Conservation (phyloP, 441 rosid species). For the Biscutella laevigata region DNA sequence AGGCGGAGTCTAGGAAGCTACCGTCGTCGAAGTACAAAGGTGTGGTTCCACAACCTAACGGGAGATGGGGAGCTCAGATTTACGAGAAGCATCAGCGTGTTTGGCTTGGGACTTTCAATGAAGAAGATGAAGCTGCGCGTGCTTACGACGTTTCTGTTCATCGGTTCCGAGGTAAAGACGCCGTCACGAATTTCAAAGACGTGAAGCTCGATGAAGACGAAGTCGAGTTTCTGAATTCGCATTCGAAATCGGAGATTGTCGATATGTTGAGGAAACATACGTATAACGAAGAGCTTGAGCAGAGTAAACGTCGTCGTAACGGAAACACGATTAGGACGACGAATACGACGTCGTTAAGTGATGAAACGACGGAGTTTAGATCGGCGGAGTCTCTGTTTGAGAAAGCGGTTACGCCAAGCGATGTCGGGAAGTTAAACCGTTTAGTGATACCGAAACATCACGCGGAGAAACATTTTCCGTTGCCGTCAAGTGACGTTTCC, state of each 20-base stretch:
- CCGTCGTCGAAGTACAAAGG: constrained; percentile 90
- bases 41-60: constrained; percentile 94
- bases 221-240: constrained; percentile 49
- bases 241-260: constrained; percentile 85
- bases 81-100: constrained; percentile 98
- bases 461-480: constrained; percentile 90
- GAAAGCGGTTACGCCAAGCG: constrained; percentile 89
- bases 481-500: constrained; percentile 30
- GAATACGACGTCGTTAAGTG: constrained; percentile 4
- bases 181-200: constrained; percentile 72
- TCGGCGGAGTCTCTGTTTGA: constrained; percentile 70
- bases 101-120: constrained; percentile 96
- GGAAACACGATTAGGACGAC: constrained; percentile 16
- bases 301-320: constrained; percentile 41
- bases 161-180: constrained; percentile 86
- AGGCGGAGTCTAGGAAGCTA: constrained; percentile 83
- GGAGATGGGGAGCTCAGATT: constrained; percentile 98
- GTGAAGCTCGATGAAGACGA: constrained; percentile 30
- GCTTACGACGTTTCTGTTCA: constrained; percentile 84
- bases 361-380: constrained; percentile 17
- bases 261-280: constrained; percentile 94
- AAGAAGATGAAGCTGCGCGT: constrained; percentile 82
- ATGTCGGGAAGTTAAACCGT: constrained; percentile 90
- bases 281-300: constrained; percentile 70
- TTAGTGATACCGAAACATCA: constrained; percentile 88